Base-by-base conservation (phyloP, 2,329 filamentous ascomycete species). In the Pestalotiopsis fici region DNA sequence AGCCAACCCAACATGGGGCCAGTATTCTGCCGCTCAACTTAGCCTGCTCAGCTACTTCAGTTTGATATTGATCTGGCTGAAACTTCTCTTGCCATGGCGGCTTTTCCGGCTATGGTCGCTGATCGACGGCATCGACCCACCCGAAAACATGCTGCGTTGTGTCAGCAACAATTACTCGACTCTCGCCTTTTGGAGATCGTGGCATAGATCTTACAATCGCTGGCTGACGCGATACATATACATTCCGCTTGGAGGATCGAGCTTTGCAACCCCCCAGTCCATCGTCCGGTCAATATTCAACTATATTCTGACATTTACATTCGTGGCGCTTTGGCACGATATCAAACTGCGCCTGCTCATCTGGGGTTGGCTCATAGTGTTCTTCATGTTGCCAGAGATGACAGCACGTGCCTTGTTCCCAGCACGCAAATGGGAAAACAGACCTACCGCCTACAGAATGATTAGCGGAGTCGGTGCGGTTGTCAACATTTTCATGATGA, bases 71-170 rank as follows among this genome's bases (percentile, higher is more conserved):
- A 97, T 99, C 78, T 99, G 97, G 97, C 87, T 99, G 59, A 99
- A 99, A 79, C 89, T 99, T 1, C 89, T 99, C 4, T 89, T 99
- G 7, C 96, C 96, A 0, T 99, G 95, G 95, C 92, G 96, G n/a
- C 91, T 98, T 78, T 98, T 98, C 87, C 93, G 97, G 4, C 89
- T 99, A n/a, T 99, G 96, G 96, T 87, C 93, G 0, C 87, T 99
- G 3, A 77, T 95, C 18, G 96, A 99, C 78, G 93, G 93, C 69
- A 89, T 99, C 72, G 96, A 99, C 76, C 94, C 96, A 0, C 95
- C 96, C 0, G 96, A 99, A 82, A 99, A 99, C 82, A 98, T 99
- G 94, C 88, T 98, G 65, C 93, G 96, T 72, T 99, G 97, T 80
- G 94, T 98, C 81, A 95, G 91, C 76, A 90, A 99, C 83, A 98